Conservation (phyloP, 306 rosid species). For the Vigna angularis region DNA sequence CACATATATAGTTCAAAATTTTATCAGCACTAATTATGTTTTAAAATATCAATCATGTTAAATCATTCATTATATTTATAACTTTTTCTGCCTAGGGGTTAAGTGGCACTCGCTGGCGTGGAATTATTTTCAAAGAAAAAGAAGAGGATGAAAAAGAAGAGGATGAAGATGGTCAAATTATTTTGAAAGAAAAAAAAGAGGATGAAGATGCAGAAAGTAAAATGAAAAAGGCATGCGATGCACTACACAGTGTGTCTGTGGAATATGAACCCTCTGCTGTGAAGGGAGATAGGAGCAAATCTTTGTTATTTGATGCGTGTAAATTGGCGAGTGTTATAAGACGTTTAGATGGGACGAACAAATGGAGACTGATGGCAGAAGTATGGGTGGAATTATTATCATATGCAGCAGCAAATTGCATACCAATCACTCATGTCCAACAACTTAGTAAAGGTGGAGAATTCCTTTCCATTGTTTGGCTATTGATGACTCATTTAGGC, state of each 20-base stretch:
- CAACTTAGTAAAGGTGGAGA: slow-evolving; percentile 54
- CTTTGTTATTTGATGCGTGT: slow-evolving; percentile 47
- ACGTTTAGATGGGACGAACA: not conserved
- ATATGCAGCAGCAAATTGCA: slow-evolving; percentile 48
- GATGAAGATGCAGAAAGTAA: not conserved
- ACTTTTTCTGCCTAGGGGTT: not conserved
- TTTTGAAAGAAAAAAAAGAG: not conserved
- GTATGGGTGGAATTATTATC: slow-evolving; percentile 53
- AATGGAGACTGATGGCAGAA: slow-evolving; percentile 37
- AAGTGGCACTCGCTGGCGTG: not conserved
- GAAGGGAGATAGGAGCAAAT: slow-evolving; percentile 52
- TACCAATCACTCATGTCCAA: slow-evolving; percentile 40
- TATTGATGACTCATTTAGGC: slow-evolving; percentile 49
- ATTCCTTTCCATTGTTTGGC: slow-evolving; percentile 48
- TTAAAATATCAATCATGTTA: too few relatives aligned
- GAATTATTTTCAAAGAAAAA: not conserved
- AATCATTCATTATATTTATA: not conserved
- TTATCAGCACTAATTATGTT: too few relatives aligned
- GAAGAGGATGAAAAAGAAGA: too few relatives aligned
- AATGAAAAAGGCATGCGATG: slow-evolving; percentile 17
- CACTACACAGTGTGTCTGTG: not conserved
- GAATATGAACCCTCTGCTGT: slow-evolving; percentile 18
- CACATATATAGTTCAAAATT: too few relatives aligned
- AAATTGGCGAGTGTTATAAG: slow-evolving; percentile 25
- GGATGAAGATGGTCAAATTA: fast-evolving